phyloP scores from a whole-genome alignment of 176 grass and related monocot species.

The Cenchrus purpureus region DNA sequence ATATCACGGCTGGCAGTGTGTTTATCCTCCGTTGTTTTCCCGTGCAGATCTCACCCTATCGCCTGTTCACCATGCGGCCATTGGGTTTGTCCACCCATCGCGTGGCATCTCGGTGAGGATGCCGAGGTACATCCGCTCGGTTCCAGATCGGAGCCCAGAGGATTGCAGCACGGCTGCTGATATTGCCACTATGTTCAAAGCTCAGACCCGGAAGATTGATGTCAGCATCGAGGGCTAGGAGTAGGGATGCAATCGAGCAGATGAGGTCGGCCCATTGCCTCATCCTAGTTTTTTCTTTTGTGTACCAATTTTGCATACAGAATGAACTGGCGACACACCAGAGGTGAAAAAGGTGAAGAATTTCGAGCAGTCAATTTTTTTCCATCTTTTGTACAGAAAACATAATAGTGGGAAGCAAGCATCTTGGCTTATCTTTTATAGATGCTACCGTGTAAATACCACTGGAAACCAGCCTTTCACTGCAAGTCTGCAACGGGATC shows the following conservation, averaged over 20 bases:
- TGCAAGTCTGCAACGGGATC: no score
- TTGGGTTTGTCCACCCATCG: slow-evolving; percentile 76
- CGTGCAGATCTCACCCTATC: slow-evolving; percentile 81
- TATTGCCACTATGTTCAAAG: slow-evolving; percentile 71
- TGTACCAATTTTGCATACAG: neutral
- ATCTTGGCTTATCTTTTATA: neutral
- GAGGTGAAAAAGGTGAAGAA: neutral
- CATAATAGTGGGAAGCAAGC: slow-evolving; percentile 18
- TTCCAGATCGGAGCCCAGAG: slow-evolving; percentile 65
- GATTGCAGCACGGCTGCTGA: slow-evolving; percentile 71
- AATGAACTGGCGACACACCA: neutral
- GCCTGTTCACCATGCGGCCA: slow-evolving; percentile 81
- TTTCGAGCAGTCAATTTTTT: neutral
- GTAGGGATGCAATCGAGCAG: neutral
- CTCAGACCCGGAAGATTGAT: slow-evolving; percentile 82
- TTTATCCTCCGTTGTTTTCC: neutral
- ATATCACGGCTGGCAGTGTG: neutral
- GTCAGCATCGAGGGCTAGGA: slow-evolving; percentile 40
- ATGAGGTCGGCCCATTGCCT: neutral
- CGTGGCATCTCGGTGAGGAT: slow-evolving; percentile 89
- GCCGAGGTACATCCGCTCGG: slow-evolving; percentile 65
- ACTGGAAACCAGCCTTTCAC: neutral
- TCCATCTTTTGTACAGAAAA: slow-evolving; percentile 30
- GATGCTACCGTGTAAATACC: neutral
- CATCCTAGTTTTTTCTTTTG: neutral